Conservation (phyloP, 2,329 filamentous ascomycete species). For the Fusarium torreyae region DNA sequence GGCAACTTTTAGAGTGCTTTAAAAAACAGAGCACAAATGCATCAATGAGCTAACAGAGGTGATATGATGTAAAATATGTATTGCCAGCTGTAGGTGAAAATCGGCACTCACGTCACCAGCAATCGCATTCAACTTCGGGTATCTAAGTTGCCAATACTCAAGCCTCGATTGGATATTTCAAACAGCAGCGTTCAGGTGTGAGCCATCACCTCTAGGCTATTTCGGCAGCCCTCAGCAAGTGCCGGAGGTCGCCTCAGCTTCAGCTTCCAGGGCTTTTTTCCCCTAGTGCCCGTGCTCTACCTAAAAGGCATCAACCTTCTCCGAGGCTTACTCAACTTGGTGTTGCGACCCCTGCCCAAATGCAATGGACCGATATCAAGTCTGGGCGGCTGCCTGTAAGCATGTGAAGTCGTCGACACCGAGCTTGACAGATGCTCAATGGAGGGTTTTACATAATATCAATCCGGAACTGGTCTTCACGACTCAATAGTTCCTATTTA, state of each 20-base stretch:
- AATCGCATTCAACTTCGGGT: too few relatives aligned
- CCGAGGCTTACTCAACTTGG: conserved; percentile 30
- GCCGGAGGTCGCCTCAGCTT: conserved; percentile 35
- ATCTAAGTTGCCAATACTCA: too few relatives aligned
- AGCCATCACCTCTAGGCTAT: conserved; percentile 7
- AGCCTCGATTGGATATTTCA: too few relatives aligned
- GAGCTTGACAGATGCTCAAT: not conserved
- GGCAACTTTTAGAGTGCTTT: conserved; percentile 1
- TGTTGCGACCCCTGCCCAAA: conserved; percentile 24
- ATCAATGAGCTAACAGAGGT: too few relatives aligned
- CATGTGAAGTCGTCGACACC: conserved; percentile 33
- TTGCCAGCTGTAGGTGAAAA: too few relatives aligned
- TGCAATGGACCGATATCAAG: conserved; percentile 30
- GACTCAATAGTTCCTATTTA: too few relatives aligned
- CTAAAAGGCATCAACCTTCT: conserved; percentile 19
- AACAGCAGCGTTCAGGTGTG: too few relatives aligned
- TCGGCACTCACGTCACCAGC: too few relatives aligned
- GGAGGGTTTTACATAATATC: not conserved
- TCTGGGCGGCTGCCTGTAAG: conserved; percentile 8
- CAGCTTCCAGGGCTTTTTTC: conserved; percentile 33
- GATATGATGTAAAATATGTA: too few relatives aligned
- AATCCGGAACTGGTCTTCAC: too few relatives aligned
- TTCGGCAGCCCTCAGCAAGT: conserved; percentile 12
- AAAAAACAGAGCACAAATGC: not conserved
- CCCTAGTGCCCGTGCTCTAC: conserved; percentile 25